These are phyloP conservation scores for Bonia amplexicaulis DNA, from an alignment of 176 grass and related monocot genomes.

Conservation along the genomic window DNA sequence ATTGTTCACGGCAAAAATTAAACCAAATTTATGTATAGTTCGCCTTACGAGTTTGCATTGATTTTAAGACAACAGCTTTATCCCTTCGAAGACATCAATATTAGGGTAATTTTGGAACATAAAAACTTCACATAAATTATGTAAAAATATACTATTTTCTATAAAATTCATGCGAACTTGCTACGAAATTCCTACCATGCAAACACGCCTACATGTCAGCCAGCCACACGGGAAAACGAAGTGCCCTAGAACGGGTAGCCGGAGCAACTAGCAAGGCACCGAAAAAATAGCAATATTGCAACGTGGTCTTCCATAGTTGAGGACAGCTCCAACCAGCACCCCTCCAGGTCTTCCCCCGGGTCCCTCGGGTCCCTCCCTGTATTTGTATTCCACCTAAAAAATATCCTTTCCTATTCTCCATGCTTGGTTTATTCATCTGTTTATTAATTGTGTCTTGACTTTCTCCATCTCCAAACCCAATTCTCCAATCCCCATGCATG, in stretches of 20 bases:
- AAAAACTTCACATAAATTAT: neutral
- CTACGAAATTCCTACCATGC: neutral
- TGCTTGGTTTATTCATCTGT: neutral
- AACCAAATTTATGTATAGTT: neutral
- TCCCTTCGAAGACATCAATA: neutral
- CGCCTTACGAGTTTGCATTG: neutral
- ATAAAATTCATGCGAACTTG: fast-evolving
- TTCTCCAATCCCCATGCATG: neutral
- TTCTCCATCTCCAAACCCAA: neutral
- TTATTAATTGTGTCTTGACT: too few species aligned
- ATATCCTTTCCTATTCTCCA: neutral
- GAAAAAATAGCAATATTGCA: neutral
- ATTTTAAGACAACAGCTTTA: neutral
- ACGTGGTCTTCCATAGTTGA: neutral
- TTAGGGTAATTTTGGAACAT: neutral
- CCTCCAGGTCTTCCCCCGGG: neutral
- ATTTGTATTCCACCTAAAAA: neutral
- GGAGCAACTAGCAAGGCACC: neutral
- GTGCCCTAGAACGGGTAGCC: neutral
- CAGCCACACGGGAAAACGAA: neutral
- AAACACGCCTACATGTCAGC: neutral
- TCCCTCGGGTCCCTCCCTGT: neutral
- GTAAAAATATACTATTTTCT: neutral
- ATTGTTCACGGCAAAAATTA: neutral
- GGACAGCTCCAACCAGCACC: neutral